A percentile compares a stretch with the other conserved stretches of the same genome.
Conservation (phyloP, 164 flowering plant species). For the Sextonia rubra region DNA sequence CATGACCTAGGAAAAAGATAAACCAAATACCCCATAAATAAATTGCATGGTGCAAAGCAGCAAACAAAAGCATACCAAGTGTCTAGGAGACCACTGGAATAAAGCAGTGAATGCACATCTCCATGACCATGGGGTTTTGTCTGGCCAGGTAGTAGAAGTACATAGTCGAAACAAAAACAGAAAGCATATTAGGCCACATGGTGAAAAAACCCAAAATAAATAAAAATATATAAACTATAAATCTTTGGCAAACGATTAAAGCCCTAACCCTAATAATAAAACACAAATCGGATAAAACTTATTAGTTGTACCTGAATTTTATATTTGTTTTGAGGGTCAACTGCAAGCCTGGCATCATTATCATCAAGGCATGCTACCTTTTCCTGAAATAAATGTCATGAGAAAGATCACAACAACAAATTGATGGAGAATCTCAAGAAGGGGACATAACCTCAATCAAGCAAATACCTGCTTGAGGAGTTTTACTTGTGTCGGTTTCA, state of each 20-base stretch:
- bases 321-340: slow-evolving; percentile 74
- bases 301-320: slow-evolving; percentile 66
- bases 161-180: not conserved
- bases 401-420: not conserved
- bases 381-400: slow-evolving; percentile 48
- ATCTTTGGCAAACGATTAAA: not conserved
- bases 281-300: not conserved
- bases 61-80: slow-evolving; percentile 44
- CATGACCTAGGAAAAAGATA: not conserved
- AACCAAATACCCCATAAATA: not conserved
- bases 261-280: not conserved
- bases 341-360: slow-evolving; percentile 91
- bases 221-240: too few relatives aligned
- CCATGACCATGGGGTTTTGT: slow-evolving; percentile 99
- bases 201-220: not conserved
- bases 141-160: slow-evolving; percentile 30
- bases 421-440: not conserved
- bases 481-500: slow-evolving; percentile 76
- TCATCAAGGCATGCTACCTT: slow-evolving; percentile 96
- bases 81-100: slow-evolving; percentile 78
- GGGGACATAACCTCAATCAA: not conserved
- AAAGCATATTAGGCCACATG: not conserved
- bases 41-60: not conserved
- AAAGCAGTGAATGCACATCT: slow-evolving; percentile 94
- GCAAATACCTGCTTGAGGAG: slow-evolving; percentile 84